Conservation (phyloP, 31 red algal genomes). For the Bonnemaisonia californica region DNA sequence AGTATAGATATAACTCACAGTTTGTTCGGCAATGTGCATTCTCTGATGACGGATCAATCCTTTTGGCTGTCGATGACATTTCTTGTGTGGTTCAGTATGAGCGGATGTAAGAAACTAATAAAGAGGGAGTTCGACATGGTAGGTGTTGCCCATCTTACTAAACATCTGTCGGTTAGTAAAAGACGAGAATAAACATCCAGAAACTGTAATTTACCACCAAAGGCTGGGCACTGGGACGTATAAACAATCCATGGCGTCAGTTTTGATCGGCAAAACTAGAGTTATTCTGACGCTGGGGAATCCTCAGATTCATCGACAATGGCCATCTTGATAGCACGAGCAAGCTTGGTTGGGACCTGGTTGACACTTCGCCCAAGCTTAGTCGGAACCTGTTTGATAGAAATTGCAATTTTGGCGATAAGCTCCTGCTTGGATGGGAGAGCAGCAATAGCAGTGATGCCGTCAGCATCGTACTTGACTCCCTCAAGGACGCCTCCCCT, state of each 20-base stretch:
- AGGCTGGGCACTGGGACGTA: background rate
- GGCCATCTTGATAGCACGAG: slow-evolving; percentile 82
- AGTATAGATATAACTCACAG: slow-evolving; percentile 41
- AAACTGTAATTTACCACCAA: background rate
- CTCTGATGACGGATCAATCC: slow-evolving; percentile 6
- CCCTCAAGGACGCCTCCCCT: slow-evolving; percentile 78
- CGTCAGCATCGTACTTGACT: slow-evolving; percentile 55
- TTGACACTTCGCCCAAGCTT: slow-evolving; percentile 76
- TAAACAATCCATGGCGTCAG: background rate
- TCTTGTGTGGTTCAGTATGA: slow-evolving; percentile 69
- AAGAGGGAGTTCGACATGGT: too few species aligned
- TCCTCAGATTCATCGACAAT: slow-evolving; percentile 49
- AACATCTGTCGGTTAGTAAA: too few species aligned
- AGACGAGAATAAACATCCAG: too few species aligned
- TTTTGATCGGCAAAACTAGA: background rate
- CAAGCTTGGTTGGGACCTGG: slow-evolving; percentile 81
- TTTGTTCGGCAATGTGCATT: slow-evolving; percentile 56
- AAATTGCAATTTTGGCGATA: slow-evolving; percentile 75
- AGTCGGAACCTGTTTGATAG: slow-evolving; percentile 81
- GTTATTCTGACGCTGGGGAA: slow-evolving; percentile 35
- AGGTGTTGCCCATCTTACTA: too few species aligned
- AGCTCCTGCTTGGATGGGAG: slow-evolving; percentile 91
- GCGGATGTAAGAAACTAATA: slow-evolving; percentile 9
- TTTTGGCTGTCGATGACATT: slow-evolving; percentile 57
- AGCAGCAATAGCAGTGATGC: slow-evolving; percentile 56